Conservation (phyloP, 306 rosid species). For the Cucumis sativus region DNA sequence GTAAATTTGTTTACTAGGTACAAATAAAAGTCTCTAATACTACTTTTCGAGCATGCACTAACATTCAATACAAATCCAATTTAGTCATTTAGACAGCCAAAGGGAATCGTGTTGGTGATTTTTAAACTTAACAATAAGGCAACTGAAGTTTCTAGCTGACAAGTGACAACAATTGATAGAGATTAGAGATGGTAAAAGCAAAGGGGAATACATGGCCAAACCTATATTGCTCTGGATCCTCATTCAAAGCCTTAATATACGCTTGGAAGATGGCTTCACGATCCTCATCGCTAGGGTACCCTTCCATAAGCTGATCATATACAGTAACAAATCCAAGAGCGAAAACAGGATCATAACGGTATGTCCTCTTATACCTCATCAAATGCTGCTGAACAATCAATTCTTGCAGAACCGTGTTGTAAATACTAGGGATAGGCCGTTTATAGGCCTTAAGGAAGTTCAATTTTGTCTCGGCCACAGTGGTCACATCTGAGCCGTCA, state of each 20-base stretch:
- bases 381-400: conserved; percentile 95
- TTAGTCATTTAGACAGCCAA: neutral
- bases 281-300: conserved; percentile 87
- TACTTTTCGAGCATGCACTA: neutral
- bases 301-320: conserved; percentile 95
- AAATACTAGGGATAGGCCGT: conserved; percentile 86
- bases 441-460: conserved; percentile 77
- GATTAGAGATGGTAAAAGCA: neutral
- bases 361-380: conserved; percentile 79
- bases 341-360: conserved; percentile 75
- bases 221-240: conserved; percentile 90
- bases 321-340: conserved; percentile 94
- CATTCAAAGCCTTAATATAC: conserved; percentile 62
- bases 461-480: conserved; percentile 79
- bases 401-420: conserved; percentile 82
- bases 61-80: neutral
- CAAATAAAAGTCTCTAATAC: neutral
- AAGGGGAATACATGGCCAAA: conserved; percentile 22
- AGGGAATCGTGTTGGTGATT: neutral
- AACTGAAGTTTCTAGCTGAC: neutral
- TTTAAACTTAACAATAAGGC: neutral
- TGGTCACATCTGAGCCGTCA: conserved; percentile 49
- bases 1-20: neutral
- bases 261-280: conserved; percentile 81
- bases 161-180: neutral